Conservation (phyloP, 2,329 filamentous ascomycete genomes). For the Aspergillus texensis region DNA sequence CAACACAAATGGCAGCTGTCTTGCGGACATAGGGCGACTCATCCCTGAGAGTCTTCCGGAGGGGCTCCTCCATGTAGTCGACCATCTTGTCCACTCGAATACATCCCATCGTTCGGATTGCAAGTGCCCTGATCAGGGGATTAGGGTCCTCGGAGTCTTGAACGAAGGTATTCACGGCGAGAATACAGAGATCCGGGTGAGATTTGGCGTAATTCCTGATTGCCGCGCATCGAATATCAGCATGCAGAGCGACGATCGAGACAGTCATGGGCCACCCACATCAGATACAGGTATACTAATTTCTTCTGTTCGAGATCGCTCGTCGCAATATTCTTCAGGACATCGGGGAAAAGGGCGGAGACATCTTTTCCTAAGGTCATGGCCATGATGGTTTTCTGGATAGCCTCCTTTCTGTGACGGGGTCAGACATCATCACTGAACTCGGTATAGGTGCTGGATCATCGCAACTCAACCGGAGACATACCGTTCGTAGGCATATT, state of each 20-base stretch:
- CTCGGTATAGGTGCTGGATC: background rate
- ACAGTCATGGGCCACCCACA: slow-evolving; percentile 61
- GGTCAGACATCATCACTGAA: slow-evolving; percentile 30
- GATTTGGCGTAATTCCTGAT: slow-evolving; percentile 98
- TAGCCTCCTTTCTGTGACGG: slow-evolving; percentile 78
- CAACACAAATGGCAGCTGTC: slow-evolving; percentile 95
- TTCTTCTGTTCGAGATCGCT: slow-evolving; percentile 97
- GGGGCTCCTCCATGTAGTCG: slow-evolving; percentile 98
- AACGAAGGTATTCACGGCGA: slow-evolving; percentile 98
- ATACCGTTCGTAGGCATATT: slow-evolving; percentile 94
- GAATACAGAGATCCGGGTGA: slow-evolving; percentile 95
- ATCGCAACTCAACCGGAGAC: slow-evolving; percentile 1
- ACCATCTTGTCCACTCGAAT: slow-evolving; percentile 99
- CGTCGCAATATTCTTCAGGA: slow-evolving; percentile 98
- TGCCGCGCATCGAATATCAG: slow-evolving; percentile 25
- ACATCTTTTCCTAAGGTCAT: slow-evolving; percentile 99
- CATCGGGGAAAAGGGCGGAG: slow-evolving; percentile 93
- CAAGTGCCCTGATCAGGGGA: slow-evolving; percentile 88
- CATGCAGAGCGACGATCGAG: slow-evolving; percentile 1
- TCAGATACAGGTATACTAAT: slow-evolving; percentile 96
- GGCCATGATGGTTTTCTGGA: slow-evolving; percentile 99
- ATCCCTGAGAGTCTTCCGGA: slow-evolving; percentile 93
- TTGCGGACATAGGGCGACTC: slow-evolving; percentile 98
- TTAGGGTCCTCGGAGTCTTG: slow-evolving; percentile 99
- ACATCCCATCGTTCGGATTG: slow-evolving; percentile 97